Base-by-base conservation (phyloP, 371 early-diverging fungal species). In the Conidiobolus incongruus region DNA sequence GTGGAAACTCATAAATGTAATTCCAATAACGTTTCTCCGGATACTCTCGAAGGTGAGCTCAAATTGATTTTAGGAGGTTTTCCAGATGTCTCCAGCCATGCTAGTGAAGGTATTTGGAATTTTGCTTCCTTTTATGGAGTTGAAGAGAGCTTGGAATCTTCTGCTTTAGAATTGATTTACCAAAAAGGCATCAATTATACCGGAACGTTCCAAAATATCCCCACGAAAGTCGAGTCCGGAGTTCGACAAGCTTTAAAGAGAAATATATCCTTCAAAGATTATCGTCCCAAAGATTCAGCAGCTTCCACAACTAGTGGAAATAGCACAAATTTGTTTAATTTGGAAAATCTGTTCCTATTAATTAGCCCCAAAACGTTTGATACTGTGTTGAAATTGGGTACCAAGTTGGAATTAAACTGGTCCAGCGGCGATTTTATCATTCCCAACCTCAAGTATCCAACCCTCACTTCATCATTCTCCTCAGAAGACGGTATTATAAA, bases 121-220 rank as follows among this genome's bases (percentile, higher is more conserved):
- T 53, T 79, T 3, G 80, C 79, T 1, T 73, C 78, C 15, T 60
- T 61, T 10, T 75, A 77, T 38, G 55, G 79, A 2, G 56, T 77
- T n/a, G 60, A 58, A 29, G 74, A 70, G 16, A 55, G 56, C 0
- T 42, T 79, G 43, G 73, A 72, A 48, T 62, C 60, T 7, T 65
- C 63, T 40, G 52, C 59, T 7, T 51, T 77, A 36, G 62, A 61
- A 30, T 51, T 66, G 3, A 59, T 70, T 16, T 73, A 66, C 49
- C 63, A 73, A 32, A 55, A 72, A 2, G 75, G 77, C 12, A 63
- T 68, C 11, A 63, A 73, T 0, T 75, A 75, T 47, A 58, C 56
- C 28, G 65, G 66, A 0, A 58, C 68, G 33, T 80, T 71, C 44
- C 77, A 75, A 50, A 77, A 74, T 28, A 57, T 59, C 0, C 54